Evolutionary conservation across 139 green algal species (phyloP).

Genomic region (Chara braunii): DNA sequence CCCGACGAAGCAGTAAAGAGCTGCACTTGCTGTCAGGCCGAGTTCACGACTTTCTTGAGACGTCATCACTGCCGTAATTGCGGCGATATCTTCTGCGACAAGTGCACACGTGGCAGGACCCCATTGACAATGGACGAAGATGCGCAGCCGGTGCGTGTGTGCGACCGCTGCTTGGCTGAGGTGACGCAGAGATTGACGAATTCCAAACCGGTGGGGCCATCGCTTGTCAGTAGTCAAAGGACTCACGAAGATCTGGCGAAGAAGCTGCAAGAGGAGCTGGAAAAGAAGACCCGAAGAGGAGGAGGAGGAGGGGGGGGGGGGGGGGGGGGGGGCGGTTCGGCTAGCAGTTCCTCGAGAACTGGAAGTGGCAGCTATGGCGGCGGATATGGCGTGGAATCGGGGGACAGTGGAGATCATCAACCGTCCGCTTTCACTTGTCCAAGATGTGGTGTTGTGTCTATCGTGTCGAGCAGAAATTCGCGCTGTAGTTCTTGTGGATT

Average conservation of each 20-base stretch:
- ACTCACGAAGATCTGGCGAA: conserved; percentile 29
- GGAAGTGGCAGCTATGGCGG: not conserved
- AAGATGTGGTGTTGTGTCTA: too few relatives aligned
- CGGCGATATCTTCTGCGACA: conserved; percentile 41
- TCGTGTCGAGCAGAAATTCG: too few relatives aligned
- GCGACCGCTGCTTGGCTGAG: conserved; percentile 36
- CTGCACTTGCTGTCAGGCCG: not conserved
- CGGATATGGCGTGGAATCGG: not conserved
- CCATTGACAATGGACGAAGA: conserved; percentile 14
- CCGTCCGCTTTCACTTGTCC: not conserved
- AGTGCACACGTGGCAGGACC: conserved; percentile 32
- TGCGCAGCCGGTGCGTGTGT: conserved; percentile 28
- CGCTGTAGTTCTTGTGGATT: too few relatives aligned
- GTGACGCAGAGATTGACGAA: conserved; percentile 31
- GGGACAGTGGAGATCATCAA: not conserved
- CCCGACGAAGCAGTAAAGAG: conserved; percentile 19
- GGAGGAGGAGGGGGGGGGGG: not conserved
- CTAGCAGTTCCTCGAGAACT: not conserved
- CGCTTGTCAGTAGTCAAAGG: not conserved
- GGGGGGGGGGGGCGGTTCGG: not conserved
- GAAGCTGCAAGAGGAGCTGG: conserved; percentile 37
- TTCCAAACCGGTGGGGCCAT: not conserved
- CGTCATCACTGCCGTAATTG: conserved; percentile 43
- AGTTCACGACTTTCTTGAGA: conserved; percentile 22
- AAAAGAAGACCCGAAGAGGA: conserved; percentile 9